Evolutionary conservation across 768 basidiomycete species (phyloP).

Genomic region (Hortiboletus campestris): DNA sequence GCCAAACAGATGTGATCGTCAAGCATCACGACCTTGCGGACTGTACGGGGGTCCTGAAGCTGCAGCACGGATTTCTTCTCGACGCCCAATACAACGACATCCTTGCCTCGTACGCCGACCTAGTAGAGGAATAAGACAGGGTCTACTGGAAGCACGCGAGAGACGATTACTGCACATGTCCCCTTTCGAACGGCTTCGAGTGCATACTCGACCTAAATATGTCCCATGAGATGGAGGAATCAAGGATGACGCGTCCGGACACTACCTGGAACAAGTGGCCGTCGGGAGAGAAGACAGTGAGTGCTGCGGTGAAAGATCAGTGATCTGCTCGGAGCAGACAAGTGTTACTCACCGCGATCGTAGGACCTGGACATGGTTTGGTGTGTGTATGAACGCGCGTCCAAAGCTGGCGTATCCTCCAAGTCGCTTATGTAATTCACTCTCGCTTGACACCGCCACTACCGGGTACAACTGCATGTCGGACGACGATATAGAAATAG

Average conservation of each 20-base stretch:
- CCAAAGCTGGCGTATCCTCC: constrained; percentile 27
- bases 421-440: constrained; percentile 24
- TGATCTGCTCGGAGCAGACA: neutral
- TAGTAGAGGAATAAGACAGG: constrained; percentile 30
- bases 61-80: constrained; percentile 99
- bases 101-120: constrained; percentile 95
- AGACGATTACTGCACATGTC: constrained; percentile 80
- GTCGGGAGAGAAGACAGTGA: constrained; percentile 98
- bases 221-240: constrained; percentile 15
- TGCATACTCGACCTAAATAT: constrained; percentile 91
- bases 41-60: constrained; percentile 96
- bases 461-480: constrained; percentile 9
- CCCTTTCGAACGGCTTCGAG: constrained; percentile 96
- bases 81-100: constrained; percentile 94
- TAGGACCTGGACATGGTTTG: constrained; percentile 85
- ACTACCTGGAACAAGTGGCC: constrained; percentile 96
- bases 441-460: constrained; percentile 9
- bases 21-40: constrained; percentile 96
- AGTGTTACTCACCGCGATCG: constrained; percentile 81
- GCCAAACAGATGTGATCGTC: constrained; percentile 97
- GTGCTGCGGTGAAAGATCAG: constrained; percentile 50
- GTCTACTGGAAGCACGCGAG: neutral
- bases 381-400: constrained; percentile 53
- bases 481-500: constrained; percentile 29
- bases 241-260: constrained; percentile 26